Percentiles rank a stretch among this genome's conserved stretches.
Evolutionary conservation across 805 yeast genomes (phyloP).

Genomic region (Cyberlindnera subsufficiens): DNA sequence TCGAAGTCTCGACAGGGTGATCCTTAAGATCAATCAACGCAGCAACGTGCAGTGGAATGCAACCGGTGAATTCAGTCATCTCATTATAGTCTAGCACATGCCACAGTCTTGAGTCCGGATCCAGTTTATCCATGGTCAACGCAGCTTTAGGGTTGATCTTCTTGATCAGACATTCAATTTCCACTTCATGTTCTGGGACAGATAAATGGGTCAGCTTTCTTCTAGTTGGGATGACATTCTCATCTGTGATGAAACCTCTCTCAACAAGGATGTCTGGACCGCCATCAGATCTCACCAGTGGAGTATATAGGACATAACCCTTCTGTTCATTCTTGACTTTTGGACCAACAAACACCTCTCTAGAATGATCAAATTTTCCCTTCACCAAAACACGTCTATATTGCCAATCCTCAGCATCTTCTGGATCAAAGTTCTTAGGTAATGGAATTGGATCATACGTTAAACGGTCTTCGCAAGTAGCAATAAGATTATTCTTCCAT

Average conservation of each 20-base stretch:
- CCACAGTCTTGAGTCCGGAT: conserved; percentile 61
- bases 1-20: conserved; percentile 43
- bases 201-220: conserved; percentile 64
- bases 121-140: conserved; percentile 65
- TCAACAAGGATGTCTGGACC: conserved; percentile 77
- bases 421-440: conserved; percentile 62
- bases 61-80: conserved; percentile 64
- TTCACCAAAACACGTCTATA: conserved; percentile 71
- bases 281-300: conserved; percentile 68
- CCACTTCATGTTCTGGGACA: conserved; percentile 56
- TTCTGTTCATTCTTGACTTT: conserved; percentile 62
- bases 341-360: conserved; percentile 92
- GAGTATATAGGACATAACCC: conserved; percentile 80
- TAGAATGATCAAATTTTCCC: conserved; percentile 76
- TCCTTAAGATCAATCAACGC: conserved; percentile 63
- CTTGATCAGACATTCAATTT: conserved; percentile 69
- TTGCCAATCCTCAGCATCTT: conserved; percentile 67
- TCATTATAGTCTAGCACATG: conserved; percentile 76
- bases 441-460: conserved; percentile 67
- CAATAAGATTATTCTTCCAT: conserved; percentile 85
- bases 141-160: conserved; percentile 57
- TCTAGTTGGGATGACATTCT: conserved; percentile 48
- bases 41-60: conserved; percentile 73
- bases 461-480: conserved; percentile 76
- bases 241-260: conserved; percentile 88